A percentile compares a stretch with the other conserved stretches of the same genome.
Conservation (phyloP, 2,329 filamentous ascomycete species). For the Epichloe baconii region DNA sequence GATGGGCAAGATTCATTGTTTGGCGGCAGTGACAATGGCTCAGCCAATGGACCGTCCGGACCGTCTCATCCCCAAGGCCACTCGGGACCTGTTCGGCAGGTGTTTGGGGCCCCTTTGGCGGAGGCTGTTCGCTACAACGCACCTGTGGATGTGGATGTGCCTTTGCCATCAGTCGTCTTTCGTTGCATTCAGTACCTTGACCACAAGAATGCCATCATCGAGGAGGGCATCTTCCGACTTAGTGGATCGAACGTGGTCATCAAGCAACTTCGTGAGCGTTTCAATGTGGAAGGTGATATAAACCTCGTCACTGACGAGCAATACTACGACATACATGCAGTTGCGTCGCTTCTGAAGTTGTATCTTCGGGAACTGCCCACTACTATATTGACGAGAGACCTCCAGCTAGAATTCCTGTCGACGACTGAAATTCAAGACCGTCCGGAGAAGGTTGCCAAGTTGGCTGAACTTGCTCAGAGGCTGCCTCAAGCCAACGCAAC, state of each 20-base stretch:
- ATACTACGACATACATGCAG: slow-evolving; percentile 90
- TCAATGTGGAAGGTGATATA: slow-evolving; percentile 86
- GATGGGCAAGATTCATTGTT: slow-evolving; percentile 46
- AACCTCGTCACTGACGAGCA: slow-evolving; percentile 71
- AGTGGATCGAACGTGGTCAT: slow-evolving; percentile 96
- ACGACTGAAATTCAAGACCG: slow-evolving; percentile 69
- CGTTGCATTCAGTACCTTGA: slow-evolving; percentile 89
- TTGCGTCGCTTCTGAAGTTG: slow-evolving; percentile 85
- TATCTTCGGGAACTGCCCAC: slow-evolving; percentile 87
- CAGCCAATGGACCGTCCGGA: slow-evolving; percentile 23
- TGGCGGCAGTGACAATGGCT: slow-evolving; percentile 32
- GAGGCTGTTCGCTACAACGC: slow-evolving; percentile 77
- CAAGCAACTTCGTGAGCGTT: slow-evolving; percentile 78
- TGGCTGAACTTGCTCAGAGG: slow-evolving; percentile 66
- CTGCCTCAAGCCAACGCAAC: slow-evolving; percentile 71
- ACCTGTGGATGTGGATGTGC: slow-evolving; percentile 58
- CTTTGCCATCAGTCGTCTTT: slow-evolving; percentile 85
- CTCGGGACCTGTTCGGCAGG: slow-evolving; percentile 48
- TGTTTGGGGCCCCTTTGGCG: slow-evolving; percentile 73
- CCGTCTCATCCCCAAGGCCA: slow-evolving; percentile 25
- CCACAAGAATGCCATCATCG: slow-evolving; percentile 63
- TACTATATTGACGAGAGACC: slow-evolving; percentile 79
- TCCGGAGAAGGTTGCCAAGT: slow-evolving; percentile 60
- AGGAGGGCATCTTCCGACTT: slow-evolving; percentile 93
- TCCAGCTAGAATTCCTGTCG: slow-evolving; percentile 78